These are phyloP conservation scores for Aaosphaeria pasadenensis DNA, from an alignment of 2,329 filamentous ascomycete genomes.

Conservation along the genomic window DNA sequence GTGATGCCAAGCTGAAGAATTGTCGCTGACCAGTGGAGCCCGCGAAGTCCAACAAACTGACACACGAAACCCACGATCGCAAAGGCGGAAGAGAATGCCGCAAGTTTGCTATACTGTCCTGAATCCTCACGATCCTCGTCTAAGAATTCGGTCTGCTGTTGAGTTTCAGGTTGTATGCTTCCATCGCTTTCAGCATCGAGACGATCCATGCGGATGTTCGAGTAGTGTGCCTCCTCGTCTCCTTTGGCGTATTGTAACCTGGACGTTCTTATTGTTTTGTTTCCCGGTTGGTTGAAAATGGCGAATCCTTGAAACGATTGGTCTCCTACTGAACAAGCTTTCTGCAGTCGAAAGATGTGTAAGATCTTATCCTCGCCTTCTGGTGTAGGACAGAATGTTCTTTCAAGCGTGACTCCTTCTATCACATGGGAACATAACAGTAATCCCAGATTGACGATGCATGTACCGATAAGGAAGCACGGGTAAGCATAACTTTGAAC, in stretches of 20 bases:
- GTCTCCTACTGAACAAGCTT: not conserved
- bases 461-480: not conserved
- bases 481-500: constrained; percentile 1
- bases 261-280: constrained; percentile 1
- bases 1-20: constrained; percentile 7
- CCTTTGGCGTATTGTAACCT: not conserved
- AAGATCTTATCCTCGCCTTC: not conserved
- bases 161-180: too few relatives aligned
- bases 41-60: constrained; percentile 11
- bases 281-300: not conserved
- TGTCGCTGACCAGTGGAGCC: constrained; percentile 6
- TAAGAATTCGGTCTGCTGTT: not conserved
- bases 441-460: not conserved
- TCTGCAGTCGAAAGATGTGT: not conserved
- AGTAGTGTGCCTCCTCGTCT: not conserved
- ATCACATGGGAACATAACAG: constrained; percentile 5
- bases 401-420: not conserved
- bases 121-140: not conserved
- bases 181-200: too few relatives aligned
- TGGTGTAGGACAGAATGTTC: not conserved
- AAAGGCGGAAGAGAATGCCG: not conserved
- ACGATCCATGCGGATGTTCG: too few relatives aligned
- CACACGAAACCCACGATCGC: not conserved
- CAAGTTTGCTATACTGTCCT: not conserved
- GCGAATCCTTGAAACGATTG: constrained; percentile 1